Evolutionary conservation across 2,329 filamentous ascomycete species (phyloP).

Genomic region (Sodiomyces alkalinus): DNA sequence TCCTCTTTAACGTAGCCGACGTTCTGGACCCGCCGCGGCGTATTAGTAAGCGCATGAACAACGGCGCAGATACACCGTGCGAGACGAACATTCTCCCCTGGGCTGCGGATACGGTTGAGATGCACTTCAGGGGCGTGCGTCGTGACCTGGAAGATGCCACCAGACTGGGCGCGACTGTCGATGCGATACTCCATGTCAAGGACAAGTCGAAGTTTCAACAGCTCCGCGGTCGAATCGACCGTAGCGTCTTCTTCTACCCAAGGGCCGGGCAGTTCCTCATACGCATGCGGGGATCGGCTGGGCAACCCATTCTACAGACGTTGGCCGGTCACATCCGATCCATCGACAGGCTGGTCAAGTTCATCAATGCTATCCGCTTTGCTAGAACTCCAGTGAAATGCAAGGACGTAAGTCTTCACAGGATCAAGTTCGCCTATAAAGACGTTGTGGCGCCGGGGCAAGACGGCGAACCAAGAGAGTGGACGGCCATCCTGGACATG

Average conservation of each 20-base stretch:
- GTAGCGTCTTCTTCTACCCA: slow-evolving; percentile 46
- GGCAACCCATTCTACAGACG: slow-evolving; percentile 40
- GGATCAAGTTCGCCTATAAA: slow-evolving; percentile 56
- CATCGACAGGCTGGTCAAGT: slow-evolving; percentile 56
- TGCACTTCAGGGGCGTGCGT: slow-evolving; percentile 42
- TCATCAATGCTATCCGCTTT: slow-evolving; percentile 48
- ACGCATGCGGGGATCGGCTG: slow-evolving; percentile 41
- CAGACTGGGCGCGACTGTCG: slow-evolving; percentile 10
- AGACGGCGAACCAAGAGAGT: slow-evolving; percentile 14
- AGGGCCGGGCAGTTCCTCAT: slow-evolving; percentile 48
- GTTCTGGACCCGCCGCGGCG: slow-evolving; percentile 11
- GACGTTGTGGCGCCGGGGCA: slow-evolving; percentile 12
- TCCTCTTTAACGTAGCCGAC: slow-evolving; percentile 33
- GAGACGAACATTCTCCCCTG: slow-evolving; percentile 20
- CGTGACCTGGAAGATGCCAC: no score
- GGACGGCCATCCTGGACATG: slow-evolving; percentile 45
- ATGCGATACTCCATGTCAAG: slow-evolving; percentile 39
- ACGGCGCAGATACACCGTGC: slow-evolving; percentile 1
- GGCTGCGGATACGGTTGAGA: slow-evolving; percentile 42
- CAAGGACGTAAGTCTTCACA: slow-evolving; percentile 43
- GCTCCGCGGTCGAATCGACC: slow-evolving; percentile 39
- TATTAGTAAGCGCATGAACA: no score
- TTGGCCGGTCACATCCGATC: slow-evolving; percentile 46
- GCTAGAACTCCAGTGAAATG: slow-evolving; percentile 38
- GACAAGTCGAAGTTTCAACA: slow-evolving; percentile 37